Evolutionary conservation across 2,329 filamentous ascomycete genomes (phyloP), one percentile per base, ranked within the genome.

Genomic region (Trichoderma arundinaceum): DNA sequence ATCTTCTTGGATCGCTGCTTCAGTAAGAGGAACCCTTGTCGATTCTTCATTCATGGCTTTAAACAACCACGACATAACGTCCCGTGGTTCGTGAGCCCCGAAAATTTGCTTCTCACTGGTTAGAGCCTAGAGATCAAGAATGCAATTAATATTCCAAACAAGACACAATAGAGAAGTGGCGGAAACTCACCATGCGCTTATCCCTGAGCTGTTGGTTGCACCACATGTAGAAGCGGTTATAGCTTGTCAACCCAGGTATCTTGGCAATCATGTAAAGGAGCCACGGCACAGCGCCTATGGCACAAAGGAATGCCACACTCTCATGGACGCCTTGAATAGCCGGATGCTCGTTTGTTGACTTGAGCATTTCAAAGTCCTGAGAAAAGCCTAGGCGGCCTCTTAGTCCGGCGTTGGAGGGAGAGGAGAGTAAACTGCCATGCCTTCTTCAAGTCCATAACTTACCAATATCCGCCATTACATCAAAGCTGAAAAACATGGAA

Each of bases 391-490:
- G n/a, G 19, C 0, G n/a, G 9, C 1, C 1, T 12, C 10, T 58
- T 46, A 46, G 54, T 32, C 3, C 22, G 22, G 22, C 28, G 17
- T 0, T 3, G 35, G 4, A n/a, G 22, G 22, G 22, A 28, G 22
- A 28, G 22, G 22, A 4, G 22, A 28, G 22, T 28, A 28, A 28
- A 28, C 22, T 28, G 22, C 4, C 22, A 28, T 28, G 22, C 22
- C 22, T 28, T 28, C 22, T 28, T 28, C 22, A 4, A 28, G 22
- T 28, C 22, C 22, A 28, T 28, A 2, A 28, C 54, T 46, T 58
- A 44, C 76, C 78, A 44, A 81, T 69, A 53, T 80, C 76, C 2
- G 77, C 78, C 79, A 80, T 79, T 5, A 80, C 72, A 28, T 80
- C 79, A 43, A 79, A 79, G 28, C 73, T 73, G 51, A 75, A 77